phyloP scores from a whole-genome alignment of 2,329 filamentous ascomycete species.

The Hirsutella rhossiliensis region DNA sequence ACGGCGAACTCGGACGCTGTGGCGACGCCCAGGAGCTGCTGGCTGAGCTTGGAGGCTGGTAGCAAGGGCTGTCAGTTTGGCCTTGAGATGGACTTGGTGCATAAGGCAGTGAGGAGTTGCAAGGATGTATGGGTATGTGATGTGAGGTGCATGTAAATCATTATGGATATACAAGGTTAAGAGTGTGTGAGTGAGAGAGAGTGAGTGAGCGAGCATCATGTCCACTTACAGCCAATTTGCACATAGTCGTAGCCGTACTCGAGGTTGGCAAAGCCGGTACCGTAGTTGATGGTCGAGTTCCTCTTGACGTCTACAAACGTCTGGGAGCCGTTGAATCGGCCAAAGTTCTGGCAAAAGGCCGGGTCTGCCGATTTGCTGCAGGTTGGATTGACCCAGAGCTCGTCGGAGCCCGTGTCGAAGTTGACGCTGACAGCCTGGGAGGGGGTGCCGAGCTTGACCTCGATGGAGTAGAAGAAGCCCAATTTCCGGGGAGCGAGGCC shows the following conservation, averaged over 20 bases:
- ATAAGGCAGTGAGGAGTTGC: too few species aligned
- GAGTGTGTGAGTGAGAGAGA: too few species aligned
- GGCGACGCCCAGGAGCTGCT: constrained; percentile 25
- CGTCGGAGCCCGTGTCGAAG: constrained; percentile 28
- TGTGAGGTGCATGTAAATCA: too few species aligned
- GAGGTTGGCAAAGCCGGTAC: constrained; percentile 18
- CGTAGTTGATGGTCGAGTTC: constrained; percentile 16
- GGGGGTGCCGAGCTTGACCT: constrained; percentile 24
- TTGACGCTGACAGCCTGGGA: constrained; percentile 24
- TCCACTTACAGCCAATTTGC: constrained; percentile 18
- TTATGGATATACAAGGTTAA: too few species aligned
- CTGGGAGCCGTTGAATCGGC: constrained; percentile 17
- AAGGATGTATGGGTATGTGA: not conserved
- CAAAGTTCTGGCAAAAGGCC: constrained; percentile 14
- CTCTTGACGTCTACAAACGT: constrained; percentile 15
- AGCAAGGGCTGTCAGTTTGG: not conserved
- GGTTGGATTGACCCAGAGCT: constrained; percentile 30
- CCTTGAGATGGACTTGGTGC: too few species aligned
- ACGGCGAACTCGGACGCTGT: constrained; percentile 15
- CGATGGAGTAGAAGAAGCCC: constrained; percentile 26
- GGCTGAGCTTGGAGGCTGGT: constrained; percentile 16
- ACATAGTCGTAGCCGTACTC: constrained; percentile 22
- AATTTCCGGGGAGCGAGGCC: constrained; percentile 12
- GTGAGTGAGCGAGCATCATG: not conserved
- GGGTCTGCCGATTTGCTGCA: constrained; percentile 19